A percentile compares a stretch with the other conserved stretches of the same genome.
Conservation (phyloP, 768 basidiomycete species). For the Agrocybe praecox region DNA sequence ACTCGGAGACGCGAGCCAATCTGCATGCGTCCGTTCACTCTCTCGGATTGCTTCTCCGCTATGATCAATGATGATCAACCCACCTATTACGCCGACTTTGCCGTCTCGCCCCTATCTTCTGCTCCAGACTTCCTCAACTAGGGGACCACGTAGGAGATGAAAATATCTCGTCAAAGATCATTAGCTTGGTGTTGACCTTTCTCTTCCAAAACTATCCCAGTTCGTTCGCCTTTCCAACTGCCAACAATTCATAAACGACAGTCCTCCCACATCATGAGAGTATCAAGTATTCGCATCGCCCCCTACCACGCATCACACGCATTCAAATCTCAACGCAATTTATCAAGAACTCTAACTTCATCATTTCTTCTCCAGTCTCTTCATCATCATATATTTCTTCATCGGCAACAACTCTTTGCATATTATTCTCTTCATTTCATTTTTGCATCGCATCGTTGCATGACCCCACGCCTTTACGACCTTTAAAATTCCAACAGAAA, state of each 20-base stretch:
- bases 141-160: conserved; percentile 19
- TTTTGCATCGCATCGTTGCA: conserved; percentile 40
- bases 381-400: background rate
- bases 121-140: conserved; percentile 53
- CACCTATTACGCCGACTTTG: conserved; percentile 36
- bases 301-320: background rate
- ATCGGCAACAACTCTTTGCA: conserved; percentile 21
- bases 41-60: conserved; percentile 35
- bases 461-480: conserved; percentile 31
- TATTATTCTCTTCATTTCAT: conserved; percentile 16
- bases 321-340: conserved; percentile 17
- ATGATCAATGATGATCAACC: conserved; percentile 31
- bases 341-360: conserved; percentile 27
- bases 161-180: conserved; percentile 12
- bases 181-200: conserved; percentile 2
- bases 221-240: background rate
- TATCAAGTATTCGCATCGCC: background rate
- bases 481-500: conserved; percentile 7
- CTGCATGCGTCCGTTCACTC: conserved; percentile 45
- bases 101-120: conserved; percentile 46
- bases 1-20: conserved; percentile 30
- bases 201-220: background rate
- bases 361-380: conserved; percentile 16
- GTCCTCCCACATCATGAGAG: background rate
- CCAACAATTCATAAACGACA: background rate